phyloP scores from a whole-genome alignment of 768 basidiomycete species.

The Tulasnella sp. region DNA sequence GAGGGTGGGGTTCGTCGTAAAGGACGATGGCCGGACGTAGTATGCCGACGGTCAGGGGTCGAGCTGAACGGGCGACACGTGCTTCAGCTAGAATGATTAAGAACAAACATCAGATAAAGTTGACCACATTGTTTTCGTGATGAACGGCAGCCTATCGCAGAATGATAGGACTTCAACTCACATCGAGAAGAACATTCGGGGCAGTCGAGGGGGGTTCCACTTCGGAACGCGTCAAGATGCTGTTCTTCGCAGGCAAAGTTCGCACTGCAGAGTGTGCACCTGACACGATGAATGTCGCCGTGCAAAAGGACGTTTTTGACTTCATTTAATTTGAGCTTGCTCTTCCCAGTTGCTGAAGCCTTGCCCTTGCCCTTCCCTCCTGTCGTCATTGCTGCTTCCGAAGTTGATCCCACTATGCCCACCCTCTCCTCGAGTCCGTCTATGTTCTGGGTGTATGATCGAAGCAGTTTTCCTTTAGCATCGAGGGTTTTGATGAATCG shows the following conservation, averaged over 20 bases:
- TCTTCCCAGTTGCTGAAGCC: slow-evolving; percentile 65
- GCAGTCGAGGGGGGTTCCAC: slow-evolving; percentile 79
- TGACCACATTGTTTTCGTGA: slow-evolving; percentile 40
- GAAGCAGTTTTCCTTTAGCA: slow-evolving; percentile 76
- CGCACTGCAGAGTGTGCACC: slow-evolving; percentile 82
- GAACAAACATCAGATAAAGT: slow-evolving; percentile 2
- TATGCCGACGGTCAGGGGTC: slow-evolving; percentile 76
- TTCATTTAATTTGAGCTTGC: slow-evolving; percentile 66
- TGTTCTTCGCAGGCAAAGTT: slow-evolving; percentile 70
- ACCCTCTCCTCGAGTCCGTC: slow-evolving; percentile 87
- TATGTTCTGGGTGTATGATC: slow-evolving; percentile 97
- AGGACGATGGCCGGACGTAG: slow-evolving; percentile 93
- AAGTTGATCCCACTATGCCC: slow-evolving; percentile 64
- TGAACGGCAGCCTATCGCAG: slow-evolving; percentile 25
- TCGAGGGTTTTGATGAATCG: slow-evolving; percentile 85
- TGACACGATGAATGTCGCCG: slow-evolving; percentile 89
- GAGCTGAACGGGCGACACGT: slow-evolving; percentile 80
- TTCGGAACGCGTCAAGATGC: slow-evolving; percentile 64
- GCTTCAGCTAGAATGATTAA: slow-evolving; percentile 60
- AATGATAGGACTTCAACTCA: slow-evolving; percentile 50
- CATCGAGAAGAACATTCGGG: slow-evolving; percentile 82
- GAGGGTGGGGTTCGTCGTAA: slow-evolving; percentile 91
- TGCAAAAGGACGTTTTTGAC: slow-evolving; percentile 92
- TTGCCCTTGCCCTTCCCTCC: slow-evolving; percentile 39
- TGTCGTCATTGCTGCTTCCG: slow-evolving; percentile 13